These are phyloP conservation scores for Acanthamoeba royreba DNA, from an alignment of 208 protist genomes.

Conservation along the genomic window DNA sequence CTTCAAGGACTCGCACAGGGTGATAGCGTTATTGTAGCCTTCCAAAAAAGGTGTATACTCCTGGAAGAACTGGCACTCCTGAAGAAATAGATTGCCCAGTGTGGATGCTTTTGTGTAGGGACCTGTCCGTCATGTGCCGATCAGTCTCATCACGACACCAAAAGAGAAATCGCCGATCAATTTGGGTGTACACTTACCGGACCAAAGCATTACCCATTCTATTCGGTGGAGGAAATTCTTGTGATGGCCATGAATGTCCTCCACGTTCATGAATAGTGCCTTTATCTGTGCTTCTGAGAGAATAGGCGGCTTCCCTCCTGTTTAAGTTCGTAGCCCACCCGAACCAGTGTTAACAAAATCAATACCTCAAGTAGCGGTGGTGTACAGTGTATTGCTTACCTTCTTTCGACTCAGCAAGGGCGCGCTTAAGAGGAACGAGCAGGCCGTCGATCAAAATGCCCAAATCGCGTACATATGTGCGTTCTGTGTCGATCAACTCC, in stretches of 20 bases:
- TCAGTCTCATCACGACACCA: not conserved
- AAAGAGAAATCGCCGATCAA: not conserved
- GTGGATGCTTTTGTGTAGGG: not conserved
- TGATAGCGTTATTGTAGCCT: not conserved
- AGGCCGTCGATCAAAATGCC: not conserved
- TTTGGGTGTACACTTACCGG: not conserved
- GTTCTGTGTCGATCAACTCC: not conserved
- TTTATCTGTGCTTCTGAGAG: not conserved
- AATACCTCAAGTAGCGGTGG: too few species aligned
- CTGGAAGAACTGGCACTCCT: not conserved
- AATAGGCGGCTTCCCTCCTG: not conserved
- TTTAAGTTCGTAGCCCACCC: not conserved
- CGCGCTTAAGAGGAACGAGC: not conserved
- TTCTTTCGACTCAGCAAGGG: not conserved
- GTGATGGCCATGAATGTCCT: not conserved
- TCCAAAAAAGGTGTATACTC: not conserved
- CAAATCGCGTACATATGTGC: not conserved
- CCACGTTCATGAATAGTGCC: not conserved
- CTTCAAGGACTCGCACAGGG: not conserved
- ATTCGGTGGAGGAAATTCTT: not conserved
- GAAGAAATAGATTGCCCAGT: not conserved
- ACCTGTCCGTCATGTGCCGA: not conserved
- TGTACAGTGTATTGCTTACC: not conserved
- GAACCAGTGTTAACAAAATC: not conserved
- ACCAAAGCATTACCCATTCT: not conserved